These are phyloP conservation scores for Scheffersomyces ergatensis DNA, from an alignment of 805 yeast genomes.

Conservation along the genomic window DNA sequence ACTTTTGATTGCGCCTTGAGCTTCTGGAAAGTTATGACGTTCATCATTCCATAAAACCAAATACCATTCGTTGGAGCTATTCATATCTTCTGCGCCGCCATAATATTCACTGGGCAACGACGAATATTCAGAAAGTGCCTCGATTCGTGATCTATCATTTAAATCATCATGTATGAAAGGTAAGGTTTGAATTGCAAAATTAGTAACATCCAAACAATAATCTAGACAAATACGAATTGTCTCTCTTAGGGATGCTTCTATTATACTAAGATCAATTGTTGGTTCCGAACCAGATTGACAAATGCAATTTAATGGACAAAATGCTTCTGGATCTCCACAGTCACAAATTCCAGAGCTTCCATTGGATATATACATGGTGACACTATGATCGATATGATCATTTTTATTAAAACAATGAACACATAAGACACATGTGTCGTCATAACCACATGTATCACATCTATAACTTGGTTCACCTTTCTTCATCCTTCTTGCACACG, in stretches of 20 bases:
- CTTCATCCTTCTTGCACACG: constrained; percentile 65
- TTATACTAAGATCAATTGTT: constrained; percentile 10
- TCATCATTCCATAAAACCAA: constrained; percentile 80
- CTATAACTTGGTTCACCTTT: constrained; percentile 66
- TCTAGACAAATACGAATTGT: constrained; percentile 38
- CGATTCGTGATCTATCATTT: constrained; percentile 24
- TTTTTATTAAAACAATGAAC: constrained; percentile 66
- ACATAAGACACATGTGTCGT: constrained; percentile 77
- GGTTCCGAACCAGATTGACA: constrained; percentile 17
- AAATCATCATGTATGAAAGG: constrained; percentile 35
- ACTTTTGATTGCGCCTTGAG: constrained; percentile 43
- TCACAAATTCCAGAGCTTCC: constrained; percentile 59
- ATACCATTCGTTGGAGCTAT: constrained; percentile 34
- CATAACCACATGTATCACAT: constrained; percentile 75
- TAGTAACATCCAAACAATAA: constrained; percentile 42
- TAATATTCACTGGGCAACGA: constrained; percentile 30
- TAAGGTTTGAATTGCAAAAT: constrained; percentile 35
- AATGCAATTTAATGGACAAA: constrained; percentile 54
- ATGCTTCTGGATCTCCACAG: constrained; percentile 71
- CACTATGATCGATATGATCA: constrained; percentile 68
- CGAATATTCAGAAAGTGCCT: constrained; percentile 26
- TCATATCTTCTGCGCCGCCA: constrained; percentile 28
- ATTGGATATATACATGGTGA: constrained; percentile 47
- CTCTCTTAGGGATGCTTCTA: constrained; percentile 15
- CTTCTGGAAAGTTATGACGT: constrained; percentile 58